phyloP scores from a whole-genome alignment of 2,329 filamentous ascomycete genomes.

The Teratosphaeriaceae sp. region DNA sequence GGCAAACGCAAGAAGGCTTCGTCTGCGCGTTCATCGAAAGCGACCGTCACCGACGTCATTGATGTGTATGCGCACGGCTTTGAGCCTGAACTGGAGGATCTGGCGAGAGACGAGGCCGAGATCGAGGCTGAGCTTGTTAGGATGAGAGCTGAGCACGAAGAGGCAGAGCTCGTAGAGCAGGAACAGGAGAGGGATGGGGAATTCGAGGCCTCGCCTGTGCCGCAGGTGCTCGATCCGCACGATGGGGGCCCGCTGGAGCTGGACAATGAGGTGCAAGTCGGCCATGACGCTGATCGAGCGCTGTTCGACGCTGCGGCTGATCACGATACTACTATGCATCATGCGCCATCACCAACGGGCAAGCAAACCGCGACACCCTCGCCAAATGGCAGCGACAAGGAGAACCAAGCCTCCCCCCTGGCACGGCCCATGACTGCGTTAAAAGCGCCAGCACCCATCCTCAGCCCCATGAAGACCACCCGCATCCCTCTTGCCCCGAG shows the following conservation, averaged over 20 bases:
- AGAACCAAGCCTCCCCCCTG: constrained; percentile 28
- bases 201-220: constrained; percentile 28
- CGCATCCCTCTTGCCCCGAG: constrained; percentile 38
- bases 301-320: too few species aligned
- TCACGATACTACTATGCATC: too few species aligned
- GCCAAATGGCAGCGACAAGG: constrained; percentile 34
- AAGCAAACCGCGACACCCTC: constrained; percentile 16
- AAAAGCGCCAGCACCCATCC: constrained; percentile 20
- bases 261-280: constrained; percentile 6
- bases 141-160: constrained; percentile 14
- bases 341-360: too few species aligned
- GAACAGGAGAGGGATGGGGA: constrained; percentile 29
- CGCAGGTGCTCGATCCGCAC: neutral
- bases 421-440: constrained; percentile 23
- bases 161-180: constrained; percentile 11
- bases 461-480: constrained; percentile 28
- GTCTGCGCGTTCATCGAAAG: constrained; percentile 19
- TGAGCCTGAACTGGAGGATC: constrained; percentile 5
- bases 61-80: constrained; percentile 13
- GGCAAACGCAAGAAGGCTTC: constrained; percentile 20
- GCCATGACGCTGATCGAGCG: constrained; percentile 1
- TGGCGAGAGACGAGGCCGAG: constrained; percentile 21
- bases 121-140: constrained; percentile 27
- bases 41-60: constrained; percentile 11
- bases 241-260: neutral